A percentile compares a stretch with the other conserved stretches of the same genome.
Conservation (phyloP, 163 green algal genomes). For the Volvox carteri region DNA sequence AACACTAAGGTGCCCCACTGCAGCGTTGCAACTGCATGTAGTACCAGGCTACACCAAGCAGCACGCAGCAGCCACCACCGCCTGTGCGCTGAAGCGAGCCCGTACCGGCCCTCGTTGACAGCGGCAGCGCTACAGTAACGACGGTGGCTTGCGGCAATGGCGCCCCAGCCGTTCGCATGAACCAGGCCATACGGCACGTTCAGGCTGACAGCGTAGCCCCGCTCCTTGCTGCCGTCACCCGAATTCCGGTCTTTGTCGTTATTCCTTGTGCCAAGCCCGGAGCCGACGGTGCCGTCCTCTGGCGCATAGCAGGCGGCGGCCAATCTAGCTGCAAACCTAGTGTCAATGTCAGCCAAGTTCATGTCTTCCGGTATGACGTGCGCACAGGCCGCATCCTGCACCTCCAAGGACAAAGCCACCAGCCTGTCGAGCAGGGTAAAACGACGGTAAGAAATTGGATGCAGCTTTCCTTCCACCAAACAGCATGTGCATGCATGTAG, state of each 20-base stretch:
- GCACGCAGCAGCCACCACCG: conserved; percentile 47
- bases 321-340: background rate
- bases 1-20: no score
- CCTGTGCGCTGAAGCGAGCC: conserved; percentile 33
- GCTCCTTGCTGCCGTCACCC: background rate
- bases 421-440: background rate
- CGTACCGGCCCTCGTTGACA: conserved; percentile 20
- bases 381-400: background rate
- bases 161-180: conserved; percentile 1
- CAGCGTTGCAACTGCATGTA: conserved; percentile 7
- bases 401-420: background rate
- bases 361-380: background rate
- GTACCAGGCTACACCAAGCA: conserved; percentile 17
- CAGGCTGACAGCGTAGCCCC: background rate
- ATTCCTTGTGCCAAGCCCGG: background rate
- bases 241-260: no score
- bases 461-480: no score
- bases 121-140: conserved; percentile 8
- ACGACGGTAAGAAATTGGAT: no score
- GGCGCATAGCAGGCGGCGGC: background rate
- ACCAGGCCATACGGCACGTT: background rate
- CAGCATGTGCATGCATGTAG: no score
- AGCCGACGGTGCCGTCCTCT: background rate
- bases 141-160: conserved; percentile 13
- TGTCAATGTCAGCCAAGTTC: background rate